phyloP scores from a whole-genome alignment of 768 basidiomycete species.

The Stropharia rugosoannulata region DNA sequence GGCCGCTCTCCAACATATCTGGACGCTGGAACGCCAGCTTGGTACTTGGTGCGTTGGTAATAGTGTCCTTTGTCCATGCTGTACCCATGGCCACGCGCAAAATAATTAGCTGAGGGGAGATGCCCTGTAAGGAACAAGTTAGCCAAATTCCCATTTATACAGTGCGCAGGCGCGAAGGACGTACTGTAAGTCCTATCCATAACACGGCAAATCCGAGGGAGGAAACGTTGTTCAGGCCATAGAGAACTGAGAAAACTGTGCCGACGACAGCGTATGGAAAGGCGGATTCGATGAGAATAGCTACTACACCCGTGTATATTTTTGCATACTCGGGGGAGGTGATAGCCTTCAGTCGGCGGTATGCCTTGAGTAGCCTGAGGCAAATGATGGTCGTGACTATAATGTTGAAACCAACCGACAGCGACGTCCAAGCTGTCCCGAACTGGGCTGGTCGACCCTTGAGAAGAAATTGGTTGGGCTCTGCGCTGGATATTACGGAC shows the following conservation, averaged over 20 bases:
- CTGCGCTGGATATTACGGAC: neutral
- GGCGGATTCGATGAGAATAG: conserved; percentile 7
- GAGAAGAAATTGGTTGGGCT: neutral
- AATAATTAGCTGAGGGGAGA: conserved; percentile 11
- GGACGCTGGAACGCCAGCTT: neutral
- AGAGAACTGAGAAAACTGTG: conserved; percentile 3
- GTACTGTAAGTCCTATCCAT: conserved; percentile 1
- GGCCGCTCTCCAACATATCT: no score
- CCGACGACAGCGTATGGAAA: conserved; percentile 2
- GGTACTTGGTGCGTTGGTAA: neutral
- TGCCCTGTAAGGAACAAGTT: neutral
- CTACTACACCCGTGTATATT: conserved; percentile 1
- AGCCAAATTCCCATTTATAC: neutral
- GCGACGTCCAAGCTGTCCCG: neutral
- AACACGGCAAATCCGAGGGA: neutral
- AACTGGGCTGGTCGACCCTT: neutral
- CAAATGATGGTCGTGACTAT: conserved; percentile 4
- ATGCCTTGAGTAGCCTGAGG: neutral
- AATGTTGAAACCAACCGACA: conserved; percentile 4
- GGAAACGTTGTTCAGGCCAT: neutral
- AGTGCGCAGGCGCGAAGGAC: neutral
- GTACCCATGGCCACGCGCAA: conserved; percentile 5
- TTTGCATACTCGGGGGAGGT: neutral
- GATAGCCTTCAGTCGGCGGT: neutral
- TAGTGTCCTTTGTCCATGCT: neutral